phyloP scores from a whole-genome alignment of 176 grass and related monocot species.

The Guadua angustifolia region DNA sequence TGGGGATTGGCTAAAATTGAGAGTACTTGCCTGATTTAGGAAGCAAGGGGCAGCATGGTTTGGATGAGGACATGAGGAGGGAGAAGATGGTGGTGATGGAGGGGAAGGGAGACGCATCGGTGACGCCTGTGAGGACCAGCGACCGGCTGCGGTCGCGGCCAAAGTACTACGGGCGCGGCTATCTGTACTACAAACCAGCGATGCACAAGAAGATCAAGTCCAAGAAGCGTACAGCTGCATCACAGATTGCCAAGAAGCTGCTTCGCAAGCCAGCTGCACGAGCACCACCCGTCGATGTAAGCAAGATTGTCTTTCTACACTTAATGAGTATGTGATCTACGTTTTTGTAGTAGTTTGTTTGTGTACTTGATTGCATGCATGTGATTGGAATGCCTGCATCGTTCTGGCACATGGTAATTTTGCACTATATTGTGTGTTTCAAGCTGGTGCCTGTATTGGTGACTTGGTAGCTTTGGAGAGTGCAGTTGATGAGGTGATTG shows the following conservation, averaged over 20 bases:
- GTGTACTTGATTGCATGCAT: constrained; percentile 8
- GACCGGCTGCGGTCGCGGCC: constrained; percentile 71
- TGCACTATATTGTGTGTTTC: not conserved
- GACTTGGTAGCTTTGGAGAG: not conserved
- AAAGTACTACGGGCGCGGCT: constrained; percentile 64
- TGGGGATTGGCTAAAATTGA: constrained; percentile 35
- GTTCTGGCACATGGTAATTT: not conserved
- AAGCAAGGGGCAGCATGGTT: constrained; percentile 18
- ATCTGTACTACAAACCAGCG: constrained; percentile 68
- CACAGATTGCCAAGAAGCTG: constrained; percentile 94
- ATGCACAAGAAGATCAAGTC: constrained; percentile 91
- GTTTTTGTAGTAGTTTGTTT: constrained; percentile 15
- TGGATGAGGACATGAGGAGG: constrained; percentile 33
- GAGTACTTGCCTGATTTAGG: constrained; percentile 37
- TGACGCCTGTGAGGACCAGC: constrained; percentile 69
- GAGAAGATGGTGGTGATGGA: constrained; percentile 44
- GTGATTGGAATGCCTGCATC: not conserved
- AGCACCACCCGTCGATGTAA: constrained; percentile 74
- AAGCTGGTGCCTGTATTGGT: not conserved
- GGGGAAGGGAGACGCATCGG: constrained; percentile 43
- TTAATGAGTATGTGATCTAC: not conserved
- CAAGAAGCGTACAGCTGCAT: constrained; percentile 84
- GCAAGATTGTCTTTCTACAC: constrained; percentile 27
- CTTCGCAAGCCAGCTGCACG: constrained; percentile 60
- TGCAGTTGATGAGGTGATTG: constrained; percentile 19